Conservation (phyloP, 139 green algal genomes). For the Chlorella sp. region DNA sequence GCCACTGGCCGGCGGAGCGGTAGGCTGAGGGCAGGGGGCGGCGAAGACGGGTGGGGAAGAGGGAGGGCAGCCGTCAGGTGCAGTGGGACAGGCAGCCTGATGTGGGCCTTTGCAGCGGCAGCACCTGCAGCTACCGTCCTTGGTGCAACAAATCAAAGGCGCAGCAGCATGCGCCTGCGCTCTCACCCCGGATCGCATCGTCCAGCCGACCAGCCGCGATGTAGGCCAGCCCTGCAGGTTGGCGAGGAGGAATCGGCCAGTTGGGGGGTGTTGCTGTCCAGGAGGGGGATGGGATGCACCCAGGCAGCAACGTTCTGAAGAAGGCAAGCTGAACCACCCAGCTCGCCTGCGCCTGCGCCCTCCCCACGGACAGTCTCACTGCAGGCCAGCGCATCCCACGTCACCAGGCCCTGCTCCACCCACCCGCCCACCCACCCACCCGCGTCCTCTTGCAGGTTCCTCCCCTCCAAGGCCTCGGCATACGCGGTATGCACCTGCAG, state of each 20-base stretch:
- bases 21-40: conserved; percentile 60
- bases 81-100: not conserved
- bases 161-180: not conserved
- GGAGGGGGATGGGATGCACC: not conserved
- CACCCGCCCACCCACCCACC: conserved; percentile 3
- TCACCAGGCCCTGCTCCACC: not conserved
- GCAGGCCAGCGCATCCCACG: too few species aligned
- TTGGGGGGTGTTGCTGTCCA: not conserved
- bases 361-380: too few species aligned
- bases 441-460: conserved; percentile 66
- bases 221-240: conserved; percentile 69
- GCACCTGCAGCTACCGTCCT: too few species aligned
- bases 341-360: too few species aligned
- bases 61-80: not conserved
- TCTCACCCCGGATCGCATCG: conserved; percentile 53
- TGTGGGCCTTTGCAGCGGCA: not conserved
- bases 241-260: not conserved
- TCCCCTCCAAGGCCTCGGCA: conserved; percentile 56
- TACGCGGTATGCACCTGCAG: conserved; percentile 54
- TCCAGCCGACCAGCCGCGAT: conserved; percentile 63
- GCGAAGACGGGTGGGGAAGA: not conserved
- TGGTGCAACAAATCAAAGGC: not conserved
- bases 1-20: conserved; percentile 77
- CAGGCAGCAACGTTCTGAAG: too few species aligned
- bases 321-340: too few species aligned